Conservation (phyloP, 169 alveolate genomes). For the Cryptosporidium baileyi region DNA sequence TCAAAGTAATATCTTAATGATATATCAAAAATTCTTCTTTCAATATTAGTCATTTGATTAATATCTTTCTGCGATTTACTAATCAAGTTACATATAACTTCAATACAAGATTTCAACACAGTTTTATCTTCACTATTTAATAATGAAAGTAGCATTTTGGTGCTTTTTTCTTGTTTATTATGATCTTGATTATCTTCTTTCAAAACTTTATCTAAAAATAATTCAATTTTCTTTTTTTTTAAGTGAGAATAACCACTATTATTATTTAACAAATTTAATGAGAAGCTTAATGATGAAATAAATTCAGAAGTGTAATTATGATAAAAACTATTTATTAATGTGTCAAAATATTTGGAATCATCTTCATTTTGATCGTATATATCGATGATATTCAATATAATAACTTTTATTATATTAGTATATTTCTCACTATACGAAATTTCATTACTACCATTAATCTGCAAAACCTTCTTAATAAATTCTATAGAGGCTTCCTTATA, state of each 20-base stretch:
- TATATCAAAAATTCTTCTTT: slow-evolving; percentile 33
- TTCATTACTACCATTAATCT: background rate
- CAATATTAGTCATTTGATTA: background rate
- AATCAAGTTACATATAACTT: background rate
- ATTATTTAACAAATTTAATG: background rate
- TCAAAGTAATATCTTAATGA: slow-evolving; percentile 1
- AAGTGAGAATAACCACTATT: no score
- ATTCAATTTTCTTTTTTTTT: background rate
- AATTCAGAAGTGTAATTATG: slow-evolving; percentile 7
- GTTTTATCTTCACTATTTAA: background rate
- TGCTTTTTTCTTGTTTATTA: background rate
- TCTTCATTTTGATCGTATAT: background rate
- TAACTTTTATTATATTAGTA: background rate
- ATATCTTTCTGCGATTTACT: background rate
- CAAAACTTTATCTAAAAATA: background rate
- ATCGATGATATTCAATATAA: background rate
- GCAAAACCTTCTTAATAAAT: background rate
- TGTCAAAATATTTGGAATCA: background rate
- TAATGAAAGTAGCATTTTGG: slow-evolving; percentile 8
- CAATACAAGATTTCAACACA: slow-evolving; percentile 33
- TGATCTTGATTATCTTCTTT: background rate
- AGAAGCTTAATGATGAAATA: slow-evolving; percentile 11
- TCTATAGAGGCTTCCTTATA: background rate
- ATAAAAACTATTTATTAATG: background rate
- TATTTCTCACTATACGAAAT: background rate